Evolutionary conservation across 2,329 filamentous ascomycete species (phyloP), one percentile per base, ranked within the genome.

Genomic region (Dactylellina haptotyla): DNA sequence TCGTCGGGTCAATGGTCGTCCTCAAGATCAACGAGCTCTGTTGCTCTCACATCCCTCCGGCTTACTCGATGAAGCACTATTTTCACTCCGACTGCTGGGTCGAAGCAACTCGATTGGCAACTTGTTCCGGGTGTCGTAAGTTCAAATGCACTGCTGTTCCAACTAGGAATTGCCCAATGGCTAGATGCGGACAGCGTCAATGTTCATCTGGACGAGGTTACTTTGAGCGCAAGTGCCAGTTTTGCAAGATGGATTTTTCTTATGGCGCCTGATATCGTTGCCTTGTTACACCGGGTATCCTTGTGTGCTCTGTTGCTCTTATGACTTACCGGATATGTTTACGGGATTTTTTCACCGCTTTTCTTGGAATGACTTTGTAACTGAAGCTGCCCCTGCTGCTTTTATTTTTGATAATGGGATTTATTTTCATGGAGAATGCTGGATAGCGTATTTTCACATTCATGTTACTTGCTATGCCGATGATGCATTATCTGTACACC

Each of bases 61-160:
- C 32, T 9, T 66, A 39, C 32, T 39, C 34, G 25, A 53, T 66
- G 32, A 66, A 50, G 14, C 69, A 73, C 32, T 62, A 73, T n/a
- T 73, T 73, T 32, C 69, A 73, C 25, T 25, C 23, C 1, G 20
- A 61, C 2, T 73, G 69, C 32, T 53, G 37, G 23, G 5, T 16
- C 1, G 32, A 39, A 4, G 59, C 54, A 2, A 12, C 18, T 12
- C 18, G 12, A 23, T 14, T 23, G 4, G 9, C 18, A 3, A 37
- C 9, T 4, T 72, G 67, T 23, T 3, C 16, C 1, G 5, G 34
- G 9, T 72, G 67, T 46, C 26, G 20, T 2, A 64, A 61, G 20
- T 59, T 32, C 20, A 56, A 59, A 14, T 72, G 67, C 45, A 43
- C 32, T 45, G 18, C 20, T 3, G 45, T 64, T 25, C 45, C 67